These are phyloP conservation scores for Sugiyamaella paludigena DNA, from an alignment of 1,139 yeast species.

Conservation along the genomic window DNA sequence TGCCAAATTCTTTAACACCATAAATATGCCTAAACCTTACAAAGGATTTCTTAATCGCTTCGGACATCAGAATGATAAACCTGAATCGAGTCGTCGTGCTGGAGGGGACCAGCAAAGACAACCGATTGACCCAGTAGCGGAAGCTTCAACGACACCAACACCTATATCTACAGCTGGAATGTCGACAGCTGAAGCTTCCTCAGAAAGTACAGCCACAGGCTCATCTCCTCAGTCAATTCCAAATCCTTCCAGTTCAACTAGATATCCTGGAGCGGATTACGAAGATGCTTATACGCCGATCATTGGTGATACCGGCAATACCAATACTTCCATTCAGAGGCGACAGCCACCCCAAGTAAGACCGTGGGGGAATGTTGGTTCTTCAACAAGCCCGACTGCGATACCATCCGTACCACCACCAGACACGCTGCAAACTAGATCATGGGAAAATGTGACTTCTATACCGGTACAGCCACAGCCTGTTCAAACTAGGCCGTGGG, in stretches of 20 bases:
- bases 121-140: neutral
- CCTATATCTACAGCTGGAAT: neutral
- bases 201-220: slow-evolving; percentile 3
- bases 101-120: neutral
- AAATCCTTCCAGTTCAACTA: neutral
- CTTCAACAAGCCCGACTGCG: slow-evolving; percentile 9
- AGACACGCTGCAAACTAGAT: too few species aligned
- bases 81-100: slow-evolving; percentile 2
- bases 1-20: neutral
- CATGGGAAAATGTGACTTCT: too few species aligned
- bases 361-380: slow-evolving; percentile 5
- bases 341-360: neutral
- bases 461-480: neutral
- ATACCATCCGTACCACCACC: too few species aligned
- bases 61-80: slow-evolving; percentile 12
- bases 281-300: slow-evolving; percentile 3
- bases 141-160: slow-evolving; percentile 1
- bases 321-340: neutral
- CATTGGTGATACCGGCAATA: neutral
- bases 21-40: slow-evolving; percentile 19
- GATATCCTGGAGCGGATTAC: neutral
- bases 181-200: neutral
- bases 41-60: slow-evolving; percentile 20
- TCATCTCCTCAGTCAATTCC: slow-evolving; percentile 9
- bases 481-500: slow-evolving; percentile 2